Evolutionary conservation across 2,329 filamentous ascomycete genomes (phyloP).

Genomic region (Colletotrichum sp.): DNA sequence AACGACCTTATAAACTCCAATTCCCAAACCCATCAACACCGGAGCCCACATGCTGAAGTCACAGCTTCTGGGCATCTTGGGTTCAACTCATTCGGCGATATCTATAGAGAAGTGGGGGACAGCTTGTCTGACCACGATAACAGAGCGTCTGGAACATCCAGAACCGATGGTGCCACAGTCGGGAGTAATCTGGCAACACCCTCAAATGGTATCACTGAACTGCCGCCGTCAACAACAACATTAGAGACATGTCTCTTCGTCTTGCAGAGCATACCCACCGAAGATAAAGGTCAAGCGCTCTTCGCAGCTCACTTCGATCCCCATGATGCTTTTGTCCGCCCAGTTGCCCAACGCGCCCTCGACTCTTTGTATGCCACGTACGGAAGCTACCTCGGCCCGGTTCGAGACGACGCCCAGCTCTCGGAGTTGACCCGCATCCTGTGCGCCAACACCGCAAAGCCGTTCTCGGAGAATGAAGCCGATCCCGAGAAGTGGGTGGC

Average conservation of each 20-base stretch:
- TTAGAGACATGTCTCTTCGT: constrained; percentile 43
- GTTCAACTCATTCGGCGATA: constrained; percentile 46
- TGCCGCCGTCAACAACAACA: background rate
- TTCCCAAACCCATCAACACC: too few species aligned
- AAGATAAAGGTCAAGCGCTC: background rate
- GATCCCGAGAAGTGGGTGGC: constrained; percentile 8
- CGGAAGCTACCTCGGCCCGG: constrained; percentile 24
- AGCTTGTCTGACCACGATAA: constrained; percentile 30
- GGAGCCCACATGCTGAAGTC: too few species aligned
- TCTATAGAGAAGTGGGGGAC: constrained; percentile 45
- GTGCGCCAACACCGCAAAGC: constrained; percentile 27
- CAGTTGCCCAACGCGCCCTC: constrained; percentile 7
- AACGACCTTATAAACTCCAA: background rate
- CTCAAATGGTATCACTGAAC: background rate
- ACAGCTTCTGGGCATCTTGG: constrained; percentile 43
- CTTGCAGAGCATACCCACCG: constrained; percentile 38
- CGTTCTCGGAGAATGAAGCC: constrained; percentile 12
- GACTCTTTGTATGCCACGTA: constrained; percentile 23
- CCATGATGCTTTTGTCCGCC: constrained; percentile 24
- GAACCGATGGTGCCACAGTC: background rate
- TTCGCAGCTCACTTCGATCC: constrained; percentile 20
- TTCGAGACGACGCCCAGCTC: background rate
- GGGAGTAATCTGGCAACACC: constrained; percentile 18
- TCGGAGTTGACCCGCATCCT: constrained; percentile 19
- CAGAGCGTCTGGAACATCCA: background rate